These are phyloP conservation scores for Senna tora DNA, from an alignment of 306 rosid species.

Conservation along the genomic window DNA sequence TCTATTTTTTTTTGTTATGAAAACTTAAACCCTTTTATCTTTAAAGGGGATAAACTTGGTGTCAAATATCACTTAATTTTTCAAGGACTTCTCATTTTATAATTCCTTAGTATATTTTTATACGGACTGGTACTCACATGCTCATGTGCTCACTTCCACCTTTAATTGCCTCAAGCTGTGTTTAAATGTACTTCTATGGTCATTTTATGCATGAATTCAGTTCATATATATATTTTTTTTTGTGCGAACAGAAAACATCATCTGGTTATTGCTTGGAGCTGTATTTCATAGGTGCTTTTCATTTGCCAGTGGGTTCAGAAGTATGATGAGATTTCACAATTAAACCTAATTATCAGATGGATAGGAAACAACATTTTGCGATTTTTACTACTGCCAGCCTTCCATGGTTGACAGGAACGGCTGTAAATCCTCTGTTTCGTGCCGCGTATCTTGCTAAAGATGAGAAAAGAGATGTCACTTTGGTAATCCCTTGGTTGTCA, in stretches of 20 bases:
- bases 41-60: not conserved
- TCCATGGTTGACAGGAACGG: constrained; percentile 99
- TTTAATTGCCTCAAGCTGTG: not conserved
- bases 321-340: constrained; percentile 27
- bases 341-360: constrained; percentile 57
- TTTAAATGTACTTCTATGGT: not conserved
- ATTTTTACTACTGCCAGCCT: constrained; percentile 97
- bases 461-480: constrained; percentile 67
- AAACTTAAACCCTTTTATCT: not conserved
- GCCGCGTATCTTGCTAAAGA: constrained; percentile 79
- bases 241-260: constrained; percentile 25
- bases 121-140: not conserved
- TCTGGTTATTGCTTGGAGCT: constrained; percentile 26
- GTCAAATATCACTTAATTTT: not conserved
- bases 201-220: not conserved
- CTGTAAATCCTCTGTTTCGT: constrained; percentile 94
- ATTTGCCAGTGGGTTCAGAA: constrained; percentile 19
- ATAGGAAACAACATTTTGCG: constrained; percentile 70
- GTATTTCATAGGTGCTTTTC: constrained; percentile 33
- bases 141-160: not conserved
- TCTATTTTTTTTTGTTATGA: not conserved
- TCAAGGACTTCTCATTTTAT: not conserved
- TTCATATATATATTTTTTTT: constrained; percentile 13
- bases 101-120: not conserved
- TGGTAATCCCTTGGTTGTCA: constrained; percentile 93